Evolutionary conservation across 1,284 basidiomycete genomes (phyloP).

Genomic region (Rhodotorula sp.): DNA sequence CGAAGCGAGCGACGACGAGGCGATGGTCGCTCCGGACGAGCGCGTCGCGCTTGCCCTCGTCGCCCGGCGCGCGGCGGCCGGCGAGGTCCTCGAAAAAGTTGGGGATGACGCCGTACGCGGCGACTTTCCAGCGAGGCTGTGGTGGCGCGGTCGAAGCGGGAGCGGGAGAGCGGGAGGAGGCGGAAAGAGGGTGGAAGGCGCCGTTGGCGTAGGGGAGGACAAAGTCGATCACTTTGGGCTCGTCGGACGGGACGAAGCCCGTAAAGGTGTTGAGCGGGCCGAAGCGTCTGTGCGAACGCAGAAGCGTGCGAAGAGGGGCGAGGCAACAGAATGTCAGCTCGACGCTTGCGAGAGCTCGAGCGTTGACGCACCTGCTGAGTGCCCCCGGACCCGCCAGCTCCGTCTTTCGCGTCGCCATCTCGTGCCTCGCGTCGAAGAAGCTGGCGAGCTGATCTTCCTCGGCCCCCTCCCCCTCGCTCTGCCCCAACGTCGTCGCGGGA

Average conservation of each 20-base stretch:
- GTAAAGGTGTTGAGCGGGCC: conserved; percentile 43
- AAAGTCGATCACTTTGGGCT: conserved; percentile 42
- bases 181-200: conserved; percentile 10
- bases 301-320: not conserved
- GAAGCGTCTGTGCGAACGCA: conserved; percentile 24
- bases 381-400: conserved; percentile 8
- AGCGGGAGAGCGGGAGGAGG: not conserved
- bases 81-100: conserved; percentile 39
- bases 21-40: conserved; percentile 37
- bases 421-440: conserved; percentile 30
- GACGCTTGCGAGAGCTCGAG: no score
- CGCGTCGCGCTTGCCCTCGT: conserved; percentile 14
- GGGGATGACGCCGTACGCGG: conserved; percentile 39
- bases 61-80: conserved; percentile 7
- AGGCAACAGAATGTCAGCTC: not conserved
- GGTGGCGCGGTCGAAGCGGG: not conserved
- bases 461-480: no score
- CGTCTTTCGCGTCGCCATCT: conserved; percentile 10
- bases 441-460: not conserved
- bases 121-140: conserved; percentile 28
- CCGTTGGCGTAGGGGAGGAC: conserved; percentile 32
- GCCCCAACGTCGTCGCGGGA: no score
- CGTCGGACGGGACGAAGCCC: conserved; percentile 36
- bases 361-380: conserved; percentile 21
- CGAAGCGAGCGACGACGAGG: conserved; percentile 30